Base-by-base conservation (phyloP, 2,329 filamentous ascomycete genomes). In the Tolypocladium pustulatum region DNA sequence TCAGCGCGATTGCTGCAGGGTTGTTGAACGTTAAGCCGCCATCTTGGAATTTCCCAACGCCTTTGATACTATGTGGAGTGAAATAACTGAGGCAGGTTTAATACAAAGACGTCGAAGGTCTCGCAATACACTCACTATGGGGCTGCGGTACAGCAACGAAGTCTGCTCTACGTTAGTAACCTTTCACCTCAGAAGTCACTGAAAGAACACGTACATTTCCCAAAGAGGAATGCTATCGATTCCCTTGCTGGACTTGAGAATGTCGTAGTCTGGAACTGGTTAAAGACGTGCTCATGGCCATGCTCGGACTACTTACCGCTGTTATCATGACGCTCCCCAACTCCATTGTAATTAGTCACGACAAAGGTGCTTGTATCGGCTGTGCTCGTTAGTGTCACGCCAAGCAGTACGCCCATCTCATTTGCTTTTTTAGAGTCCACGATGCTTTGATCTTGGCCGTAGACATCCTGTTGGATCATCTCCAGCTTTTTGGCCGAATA, bases 21-120 rank as follows among this genome's bases (percentile, higher is more conserved):
- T 62, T 62, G 36, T 61, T 62, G 27, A 55, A 57, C 20, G 57
- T 37, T 12, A 62, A 46, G 40, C 61, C 53, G 53, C 61, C 55
- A 30, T 62, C 59, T 49, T 62, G 51, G 53, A 62, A 62, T 2
- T 27, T 58, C n/a, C 58, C 55, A 20, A 58, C 49, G 49, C 55
- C 38, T 20, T 52, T 12, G 32, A 62, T 59, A 57, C 43, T 40
- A 32, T 57, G 37, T 17, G 55, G 55, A 25, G 43, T 61, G 54
- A 61, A 61, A 34, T 61, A 61, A 49, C 59, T 61, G 36, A 12
- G 17, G 17, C 37, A 17, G 17, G 37, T 38, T 38, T 38, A 38
- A 38, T 38, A 38, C 1, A 22, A 55, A 55, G 20, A 55, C 32
- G 25, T 38, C n/a, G 6, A 55, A 30, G 36, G 20, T 43, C 37